Percentiles rank a stretch among this genome's conserved stretches.
These are phyloP conservation scores for Scheffersomyces segobiensis DNA, from an alignment of 1,139 yeast genomes.

Conservation along the genomic window DNA sequence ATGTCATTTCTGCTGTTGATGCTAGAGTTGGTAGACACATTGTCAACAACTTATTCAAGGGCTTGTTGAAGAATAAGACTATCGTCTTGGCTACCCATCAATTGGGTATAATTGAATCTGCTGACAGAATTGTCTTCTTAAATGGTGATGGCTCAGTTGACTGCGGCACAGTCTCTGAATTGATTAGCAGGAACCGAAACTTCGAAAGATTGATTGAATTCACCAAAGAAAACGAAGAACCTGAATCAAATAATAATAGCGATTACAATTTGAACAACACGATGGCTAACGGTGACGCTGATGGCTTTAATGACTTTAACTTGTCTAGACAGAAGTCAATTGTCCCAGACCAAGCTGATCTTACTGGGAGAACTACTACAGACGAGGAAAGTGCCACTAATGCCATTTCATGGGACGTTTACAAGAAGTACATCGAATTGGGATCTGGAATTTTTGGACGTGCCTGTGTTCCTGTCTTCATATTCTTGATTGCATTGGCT, in stretches of 20 bases:
- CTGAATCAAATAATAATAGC: slow-evolving; percentile 6
- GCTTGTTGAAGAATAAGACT: slow-evolving; percentile 29
- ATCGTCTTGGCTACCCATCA: slow-evolving; percentile 42
- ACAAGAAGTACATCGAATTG: slow-evolving; percentile 47
- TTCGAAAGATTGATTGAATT: slow-evolving; percentile 31
- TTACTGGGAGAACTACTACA: slow-evolving; percentile 26
- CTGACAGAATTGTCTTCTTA: slow-evolving; percentile 33
- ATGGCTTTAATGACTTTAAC: slow-evolving; percentile 4
- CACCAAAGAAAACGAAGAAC: slow-evolving; percentile 16
- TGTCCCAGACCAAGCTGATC: slow-evolving; percentile 4
- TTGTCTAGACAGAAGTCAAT: slow-evolving; percentile 7
- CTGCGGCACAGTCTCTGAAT: slow-evolving; percentile 31
- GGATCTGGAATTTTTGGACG: slow-evolving; percentile 56
- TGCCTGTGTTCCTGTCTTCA: slow-evolving; percentile 30
- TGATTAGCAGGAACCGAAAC: slow-evolving; percentile 21
- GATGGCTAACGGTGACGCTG: slow-evolving; percentile 1
- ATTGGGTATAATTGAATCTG: slow-evolving; percentile 31
- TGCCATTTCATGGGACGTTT: slow-evolving; percentile 32
- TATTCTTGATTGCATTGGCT: slow-evolving; percentile 18
- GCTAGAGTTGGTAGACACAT: slow-evolving; percentile 42
- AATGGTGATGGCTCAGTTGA: slow-evolving; percentile 38
- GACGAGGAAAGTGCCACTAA: slow-evolving; percentile 44
- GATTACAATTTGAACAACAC: slow-evolving; percentile 6
- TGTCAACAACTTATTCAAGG: slow-evolving; percentile 33
- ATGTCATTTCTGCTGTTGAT: slow-evolving; percentile 46